Conservation (phyloP, 75 land plant genomes). For the Pinus tabuliformis region DNA sequence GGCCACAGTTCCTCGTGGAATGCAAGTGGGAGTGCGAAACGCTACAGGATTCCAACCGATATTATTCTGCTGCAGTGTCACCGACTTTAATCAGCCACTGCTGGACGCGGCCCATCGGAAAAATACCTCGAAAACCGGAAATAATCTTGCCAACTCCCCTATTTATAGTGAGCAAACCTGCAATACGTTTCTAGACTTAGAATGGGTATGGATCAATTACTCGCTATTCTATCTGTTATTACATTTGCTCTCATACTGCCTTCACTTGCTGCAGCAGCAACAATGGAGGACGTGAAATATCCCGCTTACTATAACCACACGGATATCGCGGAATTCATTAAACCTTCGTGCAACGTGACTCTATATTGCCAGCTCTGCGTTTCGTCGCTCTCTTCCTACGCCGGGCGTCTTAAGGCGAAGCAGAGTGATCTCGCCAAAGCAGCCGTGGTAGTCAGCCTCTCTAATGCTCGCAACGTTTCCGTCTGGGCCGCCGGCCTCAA, state of each 20-base stretch:
- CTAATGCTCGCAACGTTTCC: conserved; percentile 11
- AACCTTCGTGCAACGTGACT: conserved; percentile 22
- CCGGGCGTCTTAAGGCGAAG: conserved; percentile 10
- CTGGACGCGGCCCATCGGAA: too few species aligned
- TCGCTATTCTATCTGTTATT: not conserved
- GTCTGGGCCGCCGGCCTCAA: conserved; percentile 8
- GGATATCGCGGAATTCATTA: conserved; percentile 19
- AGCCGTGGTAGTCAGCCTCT: conserved; percentile 31
- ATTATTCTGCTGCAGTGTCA: too few species aligned
- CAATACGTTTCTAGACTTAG: not conserved
- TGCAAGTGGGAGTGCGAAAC: too few species aligned
- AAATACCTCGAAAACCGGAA: too few species aligned
- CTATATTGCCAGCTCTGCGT: not conserved
- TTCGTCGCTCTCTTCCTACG: too few species aligned
- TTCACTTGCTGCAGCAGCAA: not conserved
- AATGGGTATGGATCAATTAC: not conserved
- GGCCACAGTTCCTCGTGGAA: too few species aligned
- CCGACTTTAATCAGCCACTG: too few species aligned
- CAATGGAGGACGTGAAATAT: not conserved
- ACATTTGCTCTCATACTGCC: not conserved
- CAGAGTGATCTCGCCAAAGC: conserved; percentile 25
- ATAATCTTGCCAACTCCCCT: too few species aligned
- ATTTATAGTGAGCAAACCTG: too few species aligned
- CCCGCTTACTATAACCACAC: not conserved
- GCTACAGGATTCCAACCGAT: too few species aligned